A percentile compares a stretch with the other conserved stretches of the same genome.
Evolutionary conservation across 352 stramenopile genomes (phyloP).

Genomic region (Phytophthora quininea): DNA sequence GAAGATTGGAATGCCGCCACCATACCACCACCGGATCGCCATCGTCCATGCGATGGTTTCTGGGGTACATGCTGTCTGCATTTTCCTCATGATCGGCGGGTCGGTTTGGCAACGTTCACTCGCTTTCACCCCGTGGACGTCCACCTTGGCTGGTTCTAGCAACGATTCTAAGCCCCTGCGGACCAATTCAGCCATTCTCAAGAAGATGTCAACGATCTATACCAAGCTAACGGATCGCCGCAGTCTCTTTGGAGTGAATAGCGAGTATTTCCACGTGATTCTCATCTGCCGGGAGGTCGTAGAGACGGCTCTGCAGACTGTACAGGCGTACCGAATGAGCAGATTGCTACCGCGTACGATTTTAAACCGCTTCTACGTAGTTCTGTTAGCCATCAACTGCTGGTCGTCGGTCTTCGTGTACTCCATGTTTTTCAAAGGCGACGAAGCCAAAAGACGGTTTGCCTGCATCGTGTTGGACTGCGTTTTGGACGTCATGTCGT

Average conservation of each 20-base stretch:
- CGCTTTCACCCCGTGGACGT: constrained; percentile 1
- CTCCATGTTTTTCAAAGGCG: background rate
- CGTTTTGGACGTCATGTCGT: constrained; percentile 11
- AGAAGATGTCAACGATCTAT: background rate
- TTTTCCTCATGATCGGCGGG: constrained; percentile 3
- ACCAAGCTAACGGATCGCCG: background rate
- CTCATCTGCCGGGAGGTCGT: background rate
- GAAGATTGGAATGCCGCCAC: constrained; percentile 9
- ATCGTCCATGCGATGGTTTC: constrained; percentile 17
- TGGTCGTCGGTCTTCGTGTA: constrained; percentile 6
- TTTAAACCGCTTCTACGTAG: constrained; percentile 25
- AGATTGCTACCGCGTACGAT: constrained; percentile 7
- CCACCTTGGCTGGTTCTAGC: background rate
- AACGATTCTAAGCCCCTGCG: background rate
- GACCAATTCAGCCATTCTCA: background rate
- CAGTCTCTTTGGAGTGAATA: background rate
- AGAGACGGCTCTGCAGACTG: constrained; percentile 4
- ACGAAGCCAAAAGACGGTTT: constrained; percentile 5
- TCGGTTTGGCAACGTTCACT: constrained; percentile 3
- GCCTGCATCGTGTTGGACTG: background rate
- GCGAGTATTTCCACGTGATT: background rate
- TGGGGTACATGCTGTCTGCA: constrained; percentile 12
- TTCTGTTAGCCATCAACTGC: constrained; percentile 16
- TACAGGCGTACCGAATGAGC: constrained; percentile 20
- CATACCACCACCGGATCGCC: constrained; percentile 11